A percentile compares a stretch with the other conserved stretches of the same genome.
Conservation (phyloP, 83 land plant genomes). For the Picea abies region DNA sequence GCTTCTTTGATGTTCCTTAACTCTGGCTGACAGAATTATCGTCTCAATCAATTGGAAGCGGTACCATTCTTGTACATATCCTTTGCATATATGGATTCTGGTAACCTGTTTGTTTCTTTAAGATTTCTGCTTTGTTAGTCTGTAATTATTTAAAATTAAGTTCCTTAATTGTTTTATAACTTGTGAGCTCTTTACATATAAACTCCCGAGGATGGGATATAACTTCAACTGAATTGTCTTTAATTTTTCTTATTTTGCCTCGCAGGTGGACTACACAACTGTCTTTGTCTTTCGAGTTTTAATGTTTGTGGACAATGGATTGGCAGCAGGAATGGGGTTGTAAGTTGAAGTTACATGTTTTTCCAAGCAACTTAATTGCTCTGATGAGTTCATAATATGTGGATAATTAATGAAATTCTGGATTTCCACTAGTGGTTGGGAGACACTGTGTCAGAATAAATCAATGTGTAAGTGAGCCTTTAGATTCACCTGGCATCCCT, state of each 20-base stretch:
- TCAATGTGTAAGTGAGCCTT: too few species aligned
- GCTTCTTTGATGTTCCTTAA: constrained; percentile 14
- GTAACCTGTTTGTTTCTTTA: constrained; percentile 36
- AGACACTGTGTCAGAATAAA: too few species aligned
- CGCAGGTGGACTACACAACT: constrained; percentile 88
- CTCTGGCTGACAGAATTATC: constrained; percentile 57
- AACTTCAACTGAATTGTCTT: background rate
- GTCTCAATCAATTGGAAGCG: constrained; percentile 89
- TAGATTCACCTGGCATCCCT: too few species aligned
- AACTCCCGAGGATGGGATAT: background rate
- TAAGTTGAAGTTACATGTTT: constrained; percentile 41
- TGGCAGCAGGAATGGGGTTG: constrained; percentile 96
- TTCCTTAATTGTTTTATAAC: background rate
- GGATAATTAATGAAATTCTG: background rate
- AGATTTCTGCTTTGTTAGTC: background rate
- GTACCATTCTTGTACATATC: constrained; percentile 76
- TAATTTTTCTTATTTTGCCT: constrained; percentile 10
- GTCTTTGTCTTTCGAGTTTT: constrained; percentile 88
- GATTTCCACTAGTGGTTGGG: background rate
- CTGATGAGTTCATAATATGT: background rate
- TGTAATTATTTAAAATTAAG: background rate
- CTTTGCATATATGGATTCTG: constrained; percentile 96
- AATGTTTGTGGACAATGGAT: constrained; percentile 96
- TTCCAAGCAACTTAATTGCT: background rate
- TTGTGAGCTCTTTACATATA: background rate